Conservation (phyloP, 441 rosid species). For the Hura crepitans region DNA sequence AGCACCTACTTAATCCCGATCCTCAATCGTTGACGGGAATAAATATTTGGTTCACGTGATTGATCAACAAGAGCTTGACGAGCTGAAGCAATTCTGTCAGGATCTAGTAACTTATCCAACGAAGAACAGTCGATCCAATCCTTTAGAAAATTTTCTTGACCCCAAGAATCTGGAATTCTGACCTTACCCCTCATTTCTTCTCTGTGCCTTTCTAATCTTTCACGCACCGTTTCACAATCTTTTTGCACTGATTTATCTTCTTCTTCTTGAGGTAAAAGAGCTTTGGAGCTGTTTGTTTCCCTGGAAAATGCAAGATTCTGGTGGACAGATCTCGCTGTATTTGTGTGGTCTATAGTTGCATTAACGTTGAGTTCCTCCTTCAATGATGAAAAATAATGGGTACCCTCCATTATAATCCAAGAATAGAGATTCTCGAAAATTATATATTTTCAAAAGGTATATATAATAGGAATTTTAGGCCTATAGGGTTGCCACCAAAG, state of each 20-base stretch:
- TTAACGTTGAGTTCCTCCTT: conserved; percentile 26
- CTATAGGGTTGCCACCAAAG: too few species aligned
- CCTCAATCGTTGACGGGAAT: too few species aligned
- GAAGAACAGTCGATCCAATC: conserved; percentile 64
- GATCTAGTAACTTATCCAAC: conserved; percentile 53
- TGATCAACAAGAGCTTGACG: conserved; percentile 55
- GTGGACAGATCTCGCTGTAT: neutral
- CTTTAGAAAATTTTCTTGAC: conserved; percentile 51
- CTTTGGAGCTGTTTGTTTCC: conserved; percentile 12
- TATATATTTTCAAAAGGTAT: too few species aligned
- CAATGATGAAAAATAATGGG: conserved; percentile 16
- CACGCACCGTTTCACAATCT: conserved; percentile 35
- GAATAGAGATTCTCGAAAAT: neutral
- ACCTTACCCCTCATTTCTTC: conserved; percentile 60
- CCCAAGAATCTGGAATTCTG: conserved; percentile 66
- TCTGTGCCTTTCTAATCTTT: conserved; percentile 57
- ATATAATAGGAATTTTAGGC: too few species aligned
- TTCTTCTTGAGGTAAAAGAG: too few species aligned
- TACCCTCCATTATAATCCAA: conserved; percentile 18
- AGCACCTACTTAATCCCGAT: conserved; percentile 41
- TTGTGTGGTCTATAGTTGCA: neutral
- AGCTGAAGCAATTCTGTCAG: conserved; percentile 51
- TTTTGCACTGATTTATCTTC: too few species aligned
- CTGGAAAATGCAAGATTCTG: conserved; percentile 8
- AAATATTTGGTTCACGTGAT: conserved; percentile 28